These are phyloP conservation scores for Naematelia aurantialba DNA, from an alignment of 768 basidiomycete genomes.

Conservation along the genomic window DNA sequence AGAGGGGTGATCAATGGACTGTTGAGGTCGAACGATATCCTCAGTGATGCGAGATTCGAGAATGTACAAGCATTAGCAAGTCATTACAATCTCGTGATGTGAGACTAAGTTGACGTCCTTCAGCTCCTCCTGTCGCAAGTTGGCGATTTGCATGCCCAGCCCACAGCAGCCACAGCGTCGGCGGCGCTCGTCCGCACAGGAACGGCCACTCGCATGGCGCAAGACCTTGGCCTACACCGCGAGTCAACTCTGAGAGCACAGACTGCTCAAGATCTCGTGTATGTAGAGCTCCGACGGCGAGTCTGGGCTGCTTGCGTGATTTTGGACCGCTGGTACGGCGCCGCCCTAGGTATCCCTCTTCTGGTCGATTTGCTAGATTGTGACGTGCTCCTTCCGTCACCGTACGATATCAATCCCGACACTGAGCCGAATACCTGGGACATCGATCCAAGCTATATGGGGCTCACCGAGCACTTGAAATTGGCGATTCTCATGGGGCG, in stretches of 20 bases:
- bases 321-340: constrained; percentile 85
- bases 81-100: background rate
- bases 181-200: constrained; percentile 81
- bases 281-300: constrained; percentile 77
- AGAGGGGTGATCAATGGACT: constrained; percentile 79
- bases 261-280: constrained; percentile 45
- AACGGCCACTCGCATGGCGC: constrained; percentile 90
- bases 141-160: constrained; percentile 85
- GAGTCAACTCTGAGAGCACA: constrained; percentile 62
- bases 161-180: constrained; percentile 77
- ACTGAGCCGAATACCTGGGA: constrained; percentile 57
- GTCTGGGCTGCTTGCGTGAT: constrained; percentile 95
- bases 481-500: constrained; percentile 86
- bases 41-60: constrained; percentile 76
- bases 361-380: constrained; percentile 98
- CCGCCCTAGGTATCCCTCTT: constrained; percentile 86
- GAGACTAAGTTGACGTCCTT: background rate
- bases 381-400: constrained; percentile 86
- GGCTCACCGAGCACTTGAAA: constrained; percentile 71
- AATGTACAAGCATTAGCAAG: constrained; percentile 75
- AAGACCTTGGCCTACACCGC: constrained; percentile 91
- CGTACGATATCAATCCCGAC: constrained; percentile 59
- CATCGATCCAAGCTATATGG: constrained; percentile 28
- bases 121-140: constrained; percentile 51
- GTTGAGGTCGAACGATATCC: constrained; percentile 83